Conservation (phyloP, 768 basidiomycete species). For the Floccularia luteovirens region DNA sequence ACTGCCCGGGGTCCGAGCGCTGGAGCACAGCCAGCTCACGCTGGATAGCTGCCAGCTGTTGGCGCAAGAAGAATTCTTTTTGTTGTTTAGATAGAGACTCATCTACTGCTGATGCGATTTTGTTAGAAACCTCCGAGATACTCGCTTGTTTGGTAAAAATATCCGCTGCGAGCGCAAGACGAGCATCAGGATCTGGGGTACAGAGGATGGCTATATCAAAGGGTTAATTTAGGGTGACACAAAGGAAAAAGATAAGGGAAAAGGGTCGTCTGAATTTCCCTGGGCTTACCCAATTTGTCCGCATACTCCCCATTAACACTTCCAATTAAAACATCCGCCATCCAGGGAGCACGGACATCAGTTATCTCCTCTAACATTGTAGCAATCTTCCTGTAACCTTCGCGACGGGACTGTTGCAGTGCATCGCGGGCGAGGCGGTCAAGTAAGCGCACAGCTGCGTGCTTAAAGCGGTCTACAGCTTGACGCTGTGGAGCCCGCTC, state of each 20-base stretch:
- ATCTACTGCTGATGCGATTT: conserved; percentile 74
- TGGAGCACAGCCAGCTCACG: conserved; percentile 60
- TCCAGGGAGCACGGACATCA: conserved; percentile 56
- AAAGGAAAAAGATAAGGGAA: conserved; percentile 3
- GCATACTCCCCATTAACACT: conserved; percentile 56
- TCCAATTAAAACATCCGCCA: conserved; percentile 71
- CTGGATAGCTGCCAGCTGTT: conserved; percentile 76
- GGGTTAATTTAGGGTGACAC: conserved; percentile 2
- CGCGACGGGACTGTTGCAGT: conserved; percentile 43
- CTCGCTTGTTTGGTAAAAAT: conserved; percentile 71
- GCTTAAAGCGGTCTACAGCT: conserved; percentile 59
- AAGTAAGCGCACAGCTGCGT: conserved; percentile 55
- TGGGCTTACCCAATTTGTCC: conserved; percentile 61
- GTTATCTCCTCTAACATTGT: conserved; percentile 69
- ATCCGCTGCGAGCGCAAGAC: conserved; percentile 59
- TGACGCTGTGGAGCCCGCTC: conserved; percentile 44
- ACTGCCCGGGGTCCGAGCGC: conserved; percentile 16
- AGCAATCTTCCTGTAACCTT: conserved; percentile 63
- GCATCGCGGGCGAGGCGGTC: conserved; percentile 54
- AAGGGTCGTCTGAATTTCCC: too few species aligned
- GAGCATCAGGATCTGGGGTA: conserved; percentile 50
- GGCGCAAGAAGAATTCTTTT: conserved; percentile 80
- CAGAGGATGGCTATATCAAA: conserved; percentile 46
- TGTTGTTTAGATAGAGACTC: conserved; percentile 85
- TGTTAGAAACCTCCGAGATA: conserved; percentile 75